Evolutionary conservation across 169 alveolate genomes (phyloP), one percentile per base, ranked within the genome.

Genomic region (Sarcocystis neurona): DNA sequence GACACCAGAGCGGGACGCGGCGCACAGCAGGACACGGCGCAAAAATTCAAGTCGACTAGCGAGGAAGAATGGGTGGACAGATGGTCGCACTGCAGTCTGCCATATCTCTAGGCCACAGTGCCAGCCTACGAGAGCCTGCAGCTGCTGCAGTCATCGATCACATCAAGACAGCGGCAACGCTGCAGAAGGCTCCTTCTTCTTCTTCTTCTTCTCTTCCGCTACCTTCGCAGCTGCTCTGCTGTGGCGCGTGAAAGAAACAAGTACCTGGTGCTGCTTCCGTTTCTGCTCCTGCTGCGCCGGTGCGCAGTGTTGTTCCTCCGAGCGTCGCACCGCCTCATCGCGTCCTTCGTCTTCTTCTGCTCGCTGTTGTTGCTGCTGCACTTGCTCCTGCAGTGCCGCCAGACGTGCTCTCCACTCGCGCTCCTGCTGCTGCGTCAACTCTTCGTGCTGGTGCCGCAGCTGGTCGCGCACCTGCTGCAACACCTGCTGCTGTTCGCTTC

Each of bases 401-500:
- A n/a, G 5, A 20, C 75, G 27, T n/a, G 20, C 37, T 1, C 8
- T 3, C n/a, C 75, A 63, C 20, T 10, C n/a, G 43, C 39, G 75
- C 39, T 30, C 75, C n/a, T n/a, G 32, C 75, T 1, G 41, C 39
- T n/a, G 20, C 32, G 56, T 1, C 50, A 72, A 39, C 56, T 27
- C 58, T 12, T 1, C 56, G 32, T 39, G 50, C 56, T 72, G 82
- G 18, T 37, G 30, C 56, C 32, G 82, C 6, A 72, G 53, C 56
- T 72, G 56, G 47, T 72, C 82, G 37, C 41, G 82, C 34, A 72
- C 27, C 58, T 48, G 2, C 34, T 37, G 18, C 56, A 72, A 27
- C 2, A 72, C 82, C 5, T 72, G 82, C 82, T 32, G 34, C 58
- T 39, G 34, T 72, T 48, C 41, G 20, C 56, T 72, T 72, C 82